Evolutionary conservation across 805 yeast species (phyloP).

Genomic region (Kodamaea leandrae): DNA sequence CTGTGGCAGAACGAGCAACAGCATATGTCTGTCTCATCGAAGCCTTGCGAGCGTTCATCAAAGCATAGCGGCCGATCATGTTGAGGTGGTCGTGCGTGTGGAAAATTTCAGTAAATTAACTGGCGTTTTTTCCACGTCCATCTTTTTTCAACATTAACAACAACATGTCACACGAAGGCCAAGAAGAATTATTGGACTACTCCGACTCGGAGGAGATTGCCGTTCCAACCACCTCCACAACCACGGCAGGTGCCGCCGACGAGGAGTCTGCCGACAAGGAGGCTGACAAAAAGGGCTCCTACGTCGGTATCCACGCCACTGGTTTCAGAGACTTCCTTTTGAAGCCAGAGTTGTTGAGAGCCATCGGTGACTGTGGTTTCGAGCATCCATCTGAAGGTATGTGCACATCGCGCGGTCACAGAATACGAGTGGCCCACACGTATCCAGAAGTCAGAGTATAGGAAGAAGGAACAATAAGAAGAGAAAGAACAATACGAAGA

Average conservation of each 20-base stretch:
- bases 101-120: slow-evolving; percentile 1
- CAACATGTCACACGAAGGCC: slow-evolving; percentile 89
- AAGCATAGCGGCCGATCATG: too few species aligned
- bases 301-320: slow-evolving; percentile 96
- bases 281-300: slow-evolving; percentile 90
- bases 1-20: too few species aligned
- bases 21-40: neutral
- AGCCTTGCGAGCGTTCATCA: too few species aligned
- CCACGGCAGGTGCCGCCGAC: slow-evolving; percentile 38
- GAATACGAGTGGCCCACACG: too few species aligned
- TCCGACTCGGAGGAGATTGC: slow-evolving; percentile 97
- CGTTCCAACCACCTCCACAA: slow-evolving; percentile 51
- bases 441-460: neutral
- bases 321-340: slow-evolving; percentile 96
- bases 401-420: too few species aligned
- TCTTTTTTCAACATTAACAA: slow-evolving; percentile 8
- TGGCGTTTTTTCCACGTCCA: neutral
- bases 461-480: neutral
- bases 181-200: slow-evolving; percentile 98
- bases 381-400: slow-evolving; percentile 99
- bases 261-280: slow-evolving; percentile 54
- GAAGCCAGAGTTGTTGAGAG: slow-evolving; percentile 95
- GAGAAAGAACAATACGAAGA: too few species aligned
- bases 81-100: slow-evolving; percentile 2
- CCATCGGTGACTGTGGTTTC: slow-evolving; percentile 98